Evolutionary conservation across 331 rosid species (phyloP).

Genomic region (Stylosanthes scabra): DNA sequence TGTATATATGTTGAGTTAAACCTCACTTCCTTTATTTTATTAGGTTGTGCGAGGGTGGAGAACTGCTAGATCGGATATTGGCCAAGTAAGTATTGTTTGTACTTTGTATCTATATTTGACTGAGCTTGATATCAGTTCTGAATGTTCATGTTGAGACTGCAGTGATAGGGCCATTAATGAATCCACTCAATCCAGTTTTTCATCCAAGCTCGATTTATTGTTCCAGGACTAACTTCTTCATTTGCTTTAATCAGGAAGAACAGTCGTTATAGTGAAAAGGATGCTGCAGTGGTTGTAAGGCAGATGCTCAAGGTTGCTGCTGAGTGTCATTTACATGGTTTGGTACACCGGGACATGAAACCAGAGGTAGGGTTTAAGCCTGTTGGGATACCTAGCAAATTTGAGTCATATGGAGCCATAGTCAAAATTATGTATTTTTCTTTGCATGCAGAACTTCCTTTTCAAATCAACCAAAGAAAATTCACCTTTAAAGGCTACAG

Average conservation of each 20-base stretch:
- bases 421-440: conserved; percentile 21
- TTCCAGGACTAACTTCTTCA: conserved; percentile 22
- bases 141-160: conserved; percentile 9
- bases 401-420: conserved; percentile 7
- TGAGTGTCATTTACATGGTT: conserved; percentile 84
- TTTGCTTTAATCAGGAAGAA: conserved; percentile 64
- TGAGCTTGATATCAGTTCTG: conserved; percentile 11
- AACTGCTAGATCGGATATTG: conserved; percentile 82
- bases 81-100: conserved; percentile 68
- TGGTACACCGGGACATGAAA: conserved; percentile 89
- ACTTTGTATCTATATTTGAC: not conserved
- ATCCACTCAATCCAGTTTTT: not conserved
- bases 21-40: conserved; percentile 18
- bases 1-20: not conserved
- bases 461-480: conserved; percentile 63
- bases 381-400: not conserved
- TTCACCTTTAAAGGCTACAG: conserved; percentile 77
- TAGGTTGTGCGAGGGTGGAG: conserved; percentile 99
- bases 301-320: conserved; percentile 94
- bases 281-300: conserved; percentile 84
- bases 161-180: not conserved
- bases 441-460: conserved; percentile 66
- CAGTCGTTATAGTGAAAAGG: conserved; percentile 81
- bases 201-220: not conserved
- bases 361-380: conserved; percentile 66